Conservation (phyloP, 2,329 filamentous ascomycete species). For the Diaporthe vexans region DNA sequence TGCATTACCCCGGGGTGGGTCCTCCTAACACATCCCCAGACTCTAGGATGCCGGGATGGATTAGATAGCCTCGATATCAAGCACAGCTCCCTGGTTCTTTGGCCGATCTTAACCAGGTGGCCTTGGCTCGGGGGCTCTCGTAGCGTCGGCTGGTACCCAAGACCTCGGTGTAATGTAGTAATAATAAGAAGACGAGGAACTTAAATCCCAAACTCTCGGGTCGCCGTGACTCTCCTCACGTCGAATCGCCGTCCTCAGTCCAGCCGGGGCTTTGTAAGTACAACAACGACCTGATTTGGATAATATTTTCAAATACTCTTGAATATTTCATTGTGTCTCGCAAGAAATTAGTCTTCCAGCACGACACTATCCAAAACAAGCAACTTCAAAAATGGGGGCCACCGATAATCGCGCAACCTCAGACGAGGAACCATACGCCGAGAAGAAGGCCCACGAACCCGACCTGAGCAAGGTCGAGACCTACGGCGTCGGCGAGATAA, state of each 20-base stretch:
- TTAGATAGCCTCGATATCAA: neutral
- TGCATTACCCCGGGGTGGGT: neutral
- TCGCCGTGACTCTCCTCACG: neutral
- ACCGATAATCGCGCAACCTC: too few species aligned
- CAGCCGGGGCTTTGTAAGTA: too few species aligned
- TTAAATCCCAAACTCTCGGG: neutral
- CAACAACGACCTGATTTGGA: too few species aligned
- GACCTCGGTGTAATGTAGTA: neutral
- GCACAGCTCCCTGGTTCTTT: neutral
- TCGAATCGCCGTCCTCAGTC: too few species aligned
- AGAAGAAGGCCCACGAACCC: neutral
- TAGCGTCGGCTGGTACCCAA: neutral
- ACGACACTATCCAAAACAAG: neutral
- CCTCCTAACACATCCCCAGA: neutral
- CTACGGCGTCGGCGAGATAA: neutral
- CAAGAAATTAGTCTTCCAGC: neutral
- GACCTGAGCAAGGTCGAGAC: constrained; percentile 5
- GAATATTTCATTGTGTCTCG: too few species aligned
- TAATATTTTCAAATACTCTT: too few species aligned
- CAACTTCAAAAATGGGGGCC: neutral
- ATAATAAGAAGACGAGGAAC: neutral
- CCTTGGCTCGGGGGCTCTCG: too few species aligned
- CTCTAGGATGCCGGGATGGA: neutral
- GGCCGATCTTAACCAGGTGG: neutral
- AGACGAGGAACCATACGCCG: neutral